A percentile compares a stretch with the other conserved stretches of the same genome.
Conservation (phyloP, 2,329 filamentous ascomycete genomes). For the Fusarium buharicum region DNA sequence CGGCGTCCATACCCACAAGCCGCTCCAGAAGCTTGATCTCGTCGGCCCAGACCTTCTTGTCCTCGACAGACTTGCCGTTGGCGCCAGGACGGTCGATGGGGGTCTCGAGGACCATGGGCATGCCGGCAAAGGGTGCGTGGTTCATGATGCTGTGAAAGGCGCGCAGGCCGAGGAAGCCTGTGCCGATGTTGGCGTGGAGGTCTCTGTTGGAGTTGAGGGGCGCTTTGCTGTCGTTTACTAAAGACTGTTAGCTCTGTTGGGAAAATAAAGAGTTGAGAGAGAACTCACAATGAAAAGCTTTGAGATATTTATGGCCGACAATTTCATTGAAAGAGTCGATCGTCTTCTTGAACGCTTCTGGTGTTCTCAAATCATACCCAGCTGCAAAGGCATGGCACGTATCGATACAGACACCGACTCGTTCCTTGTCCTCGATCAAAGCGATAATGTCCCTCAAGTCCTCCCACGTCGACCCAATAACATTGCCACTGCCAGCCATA, state of each 20-base stretch:
- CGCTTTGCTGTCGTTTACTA: constrained; percentile 93
- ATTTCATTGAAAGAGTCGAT: constrained; percentile 79
- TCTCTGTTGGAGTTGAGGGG: constrained; percentile 85
- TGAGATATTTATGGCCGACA: constrained; percentile 82
- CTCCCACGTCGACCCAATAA: constrained; percentile 85
- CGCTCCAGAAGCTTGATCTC: constrained; percentile 96
- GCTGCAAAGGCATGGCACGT: constrained; percentile 97
- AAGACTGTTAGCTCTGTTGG: constrained; percentile 5
- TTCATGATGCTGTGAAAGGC: constrained; percentile 95
- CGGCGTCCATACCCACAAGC: constrained; percentile 83
- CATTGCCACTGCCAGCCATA: constrained; percentile 91
- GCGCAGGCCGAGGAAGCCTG: constrained; percentile 88
- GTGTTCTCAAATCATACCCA: constrained; percentile 86
- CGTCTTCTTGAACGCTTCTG: constrained; percentile 76
- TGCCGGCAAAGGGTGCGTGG: constrained; percentile 74
- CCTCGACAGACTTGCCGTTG: constrained; percentile 75
- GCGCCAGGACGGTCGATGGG: constrained; percentile 79
- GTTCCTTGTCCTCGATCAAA: constrained; percentile 79
- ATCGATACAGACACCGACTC: constrained; percentile 94
- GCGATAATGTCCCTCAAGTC: constrained; percentile 88
- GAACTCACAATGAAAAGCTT: constrained; percentile 76
- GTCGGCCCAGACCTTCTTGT: constrained; percentile 85
- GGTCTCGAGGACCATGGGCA: constrained; percentile 97
- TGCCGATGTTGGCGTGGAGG: constrained; percentile 95
- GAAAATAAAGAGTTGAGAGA: not conserved